Evolutionary conservation across 1,284 basidiomycete genomes (phyloP), one percentile per base, ranked within the genome.

Genomic region (Boletus mariae): DNA sequence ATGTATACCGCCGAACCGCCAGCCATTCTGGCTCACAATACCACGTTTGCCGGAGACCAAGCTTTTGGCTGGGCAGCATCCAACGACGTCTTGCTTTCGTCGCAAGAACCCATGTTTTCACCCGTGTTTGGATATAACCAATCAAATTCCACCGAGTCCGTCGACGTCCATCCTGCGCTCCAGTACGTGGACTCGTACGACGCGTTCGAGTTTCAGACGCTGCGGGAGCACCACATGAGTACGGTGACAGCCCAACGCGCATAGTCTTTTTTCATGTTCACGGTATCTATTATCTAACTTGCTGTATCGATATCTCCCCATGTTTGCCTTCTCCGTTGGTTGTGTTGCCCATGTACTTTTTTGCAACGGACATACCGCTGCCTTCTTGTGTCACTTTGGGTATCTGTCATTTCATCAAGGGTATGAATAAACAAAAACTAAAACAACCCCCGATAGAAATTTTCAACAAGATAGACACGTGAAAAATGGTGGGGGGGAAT

Each of bases 171-270:
- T 29, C 44, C 53, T 7, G 20, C 57, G 17, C 29, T 64, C 11
- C 28, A 57, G 34, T 69, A 58, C 29, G 50, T 61, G 5, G 35
- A 57, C 45, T 52, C 66, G n/a, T 69, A 65, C 35, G 65, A 68
- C 52, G 57, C 69, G 11, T 63, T 70, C 38, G 72, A 67, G 23
- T 68, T 70, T 26, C 71, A 68, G 52, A 50, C 60, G 15, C 52
- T 71, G 10, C 66, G 59, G 23, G 71, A 70, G 47, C 65, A 74
- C 29, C 53, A 50, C 41, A 45, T 58, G 35, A 51, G 48, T 25
- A 45, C 52, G 15, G 9, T 50, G 37, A 54, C 60, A 23, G 45
- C 59, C 5, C 64, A 64, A 48, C 64, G 54, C 5, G 65, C 58
- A 23, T 72, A 60, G 48, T 28, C n/a, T 17, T n/a, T 3, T 25